Conservation (phyloP, 148 eudicot genomes). For the Rhododendron griersonianum region DNA sequence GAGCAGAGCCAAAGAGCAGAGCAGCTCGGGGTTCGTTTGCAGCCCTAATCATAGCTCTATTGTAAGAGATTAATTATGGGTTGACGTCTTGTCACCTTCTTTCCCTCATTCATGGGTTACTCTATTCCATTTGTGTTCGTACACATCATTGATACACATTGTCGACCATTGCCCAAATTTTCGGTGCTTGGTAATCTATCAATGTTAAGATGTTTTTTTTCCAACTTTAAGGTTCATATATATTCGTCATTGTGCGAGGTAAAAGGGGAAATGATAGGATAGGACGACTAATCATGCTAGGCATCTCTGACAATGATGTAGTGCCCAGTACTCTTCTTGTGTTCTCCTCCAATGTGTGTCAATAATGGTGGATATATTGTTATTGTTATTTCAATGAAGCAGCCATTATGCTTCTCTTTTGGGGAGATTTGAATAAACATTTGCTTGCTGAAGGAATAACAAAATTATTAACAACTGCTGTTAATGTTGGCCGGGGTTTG, state of each 20-base stretch:
- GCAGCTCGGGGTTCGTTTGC: too few relatives aligned
- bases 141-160: neutral
- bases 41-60: too few relatives aligned
- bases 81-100: neutral
- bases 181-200: too few relatives aligned
- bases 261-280: neutral
- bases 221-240: too few relatives aligned
- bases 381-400: neutral
- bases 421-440: conserved; percentile 2
- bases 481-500: conserved; percentile 4
- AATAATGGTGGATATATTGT: neutral
- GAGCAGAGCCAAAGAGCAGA: too few relatives aligned
- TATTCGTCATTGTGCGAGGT: neutral
- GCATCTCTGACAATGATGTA: neutral
- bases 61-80: neutral
- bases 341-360: neutral
- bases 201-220: too few relatives aligned
- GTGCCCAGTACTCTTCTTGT: neutral
- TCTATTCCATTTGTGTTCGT: neutral
- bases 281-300: neutral
- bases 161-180: neutral
- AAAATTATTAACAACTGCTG: neutral
- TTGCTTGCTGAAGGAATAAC: neutral
- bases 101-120: neutral
- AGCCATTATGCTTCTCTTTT: conserved; percentile 2